Conservation (phyloP, 169 alveolate species). For the Cystoisospora suis region DNA sequence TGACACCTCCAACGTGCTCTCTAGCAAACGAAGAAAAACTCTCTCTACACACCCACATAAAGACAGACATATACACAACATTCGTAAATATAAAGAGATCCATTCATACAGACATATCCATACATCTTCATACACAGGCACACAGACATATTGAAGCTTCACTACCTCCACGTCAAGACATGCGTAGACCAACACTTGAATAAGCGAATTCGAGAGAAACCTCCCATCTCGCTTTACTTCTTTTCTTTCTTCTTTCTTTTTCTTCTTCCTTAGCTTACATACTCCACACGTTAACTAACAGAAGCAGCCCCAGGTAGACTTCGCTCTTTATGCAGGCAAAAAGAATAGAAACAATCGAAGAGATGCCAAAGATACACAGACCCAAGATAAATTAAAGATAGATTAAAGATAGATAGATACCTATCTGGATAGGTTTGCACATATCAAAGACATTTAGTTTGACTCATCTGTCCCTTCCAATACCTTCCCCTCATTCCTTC, state of each 20-base stretch:
- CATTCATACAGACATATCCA: background rate
- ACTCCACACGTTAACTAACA: background rate
- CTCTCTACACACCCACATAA: slow-evolving; percentile 72
- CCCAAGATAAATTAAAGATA: no score
- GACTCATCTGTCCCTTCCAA: background rate
- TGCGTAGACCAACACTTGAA: background rate
- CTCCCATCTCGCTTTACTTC: background rate
- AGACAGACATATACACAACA: background rate
- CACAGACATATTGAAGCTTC: background rate
- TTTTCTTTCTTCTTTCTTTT: background rate
- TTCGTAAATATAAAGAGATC: background rate
- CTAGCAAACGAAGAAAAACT: slow-evolving; percentile 82
- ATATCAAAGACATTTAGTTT: no score
- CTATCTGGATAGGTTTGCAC: no score
- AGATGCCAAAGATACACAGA: no score
- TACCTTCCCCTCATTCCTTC: background rate
- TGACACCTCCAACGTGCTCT: slow-evolving; percentile 86
- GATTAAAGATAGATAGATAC: no score
- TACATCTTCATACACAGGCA: background rate
- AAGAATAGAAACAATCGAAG: background rate
- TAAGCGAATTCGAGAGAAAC: no score
- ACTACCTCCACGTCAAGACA: background rate
- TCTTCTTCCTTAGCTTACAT: background rate
- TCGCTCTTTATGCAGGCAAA: background rate
- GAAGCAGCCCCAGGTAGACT: background rate